Evolutionary conservation across 139 green algal species (phyloP).

Genomic region (Zygnema circumcarinatum): DNA sequence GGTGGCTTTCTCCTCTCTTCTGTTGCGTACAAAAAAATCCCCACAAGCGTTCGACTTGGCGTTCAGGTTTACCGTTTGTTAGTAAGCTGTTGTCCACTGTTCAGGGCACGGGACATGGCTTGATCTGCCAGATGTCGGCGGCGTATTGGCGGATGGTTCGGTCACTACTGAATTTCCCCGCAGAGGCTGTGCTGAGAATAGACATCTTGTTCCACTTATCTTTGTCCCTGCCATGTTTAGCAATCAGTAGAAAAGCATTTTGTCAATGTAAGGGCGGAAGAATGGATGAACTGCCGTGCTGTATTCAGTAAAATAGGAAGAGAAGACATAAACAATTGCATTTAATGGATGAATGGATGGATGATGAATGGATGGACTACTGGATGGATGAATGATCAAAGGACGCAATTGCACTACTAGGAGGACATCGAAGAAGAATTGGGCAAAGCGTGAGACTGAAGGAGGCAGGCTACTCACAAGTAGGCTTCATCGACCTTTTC

Average conservation of each 20-base stretch:
- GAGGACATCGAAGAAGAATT: no score
- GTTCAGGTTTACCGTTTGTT: no score
- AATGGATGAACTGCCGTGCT: conserved; percentile 10
- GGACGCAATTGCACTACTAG: no score
- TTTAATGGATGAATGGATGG: neutral
- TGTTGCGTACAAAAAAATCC: no score
- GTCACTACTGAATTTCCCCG: conserved; percentile 80
- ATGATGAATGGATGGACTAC: conserved; percentile 7
- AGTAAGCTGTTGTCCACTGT: neutral
- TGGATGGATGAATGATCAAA: neutral
- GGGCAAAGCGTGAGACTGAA: no score
- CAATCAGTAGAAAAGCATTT: neutral
- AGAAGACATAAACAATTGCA: no score
- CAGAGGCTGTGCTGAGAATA: conserved; percentile 79
- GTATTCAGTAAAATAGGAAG: no score
- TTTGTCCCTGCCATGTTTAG: conserved; percentile 59
- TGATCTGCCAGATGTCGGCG: conserved; percentile 83
- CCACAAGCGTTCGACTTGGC: no score
- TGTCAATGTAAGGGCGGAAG: neutral
- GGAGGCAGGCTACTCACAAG: no score
- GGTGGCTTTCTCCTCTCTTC: no score
- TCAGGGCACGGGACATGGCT: conserved; percentile 61
- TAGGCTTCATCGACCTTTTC: conserved; percentile 82
- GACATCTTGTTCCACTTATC: conserved; percentile 72
- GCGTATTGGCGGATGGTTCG: conserved; percentile 86